phyloP scores from a whole-genome alignment of 2,329 filamentous ascomycete genomes.

The Cladophialophora exuberans region DNA sequence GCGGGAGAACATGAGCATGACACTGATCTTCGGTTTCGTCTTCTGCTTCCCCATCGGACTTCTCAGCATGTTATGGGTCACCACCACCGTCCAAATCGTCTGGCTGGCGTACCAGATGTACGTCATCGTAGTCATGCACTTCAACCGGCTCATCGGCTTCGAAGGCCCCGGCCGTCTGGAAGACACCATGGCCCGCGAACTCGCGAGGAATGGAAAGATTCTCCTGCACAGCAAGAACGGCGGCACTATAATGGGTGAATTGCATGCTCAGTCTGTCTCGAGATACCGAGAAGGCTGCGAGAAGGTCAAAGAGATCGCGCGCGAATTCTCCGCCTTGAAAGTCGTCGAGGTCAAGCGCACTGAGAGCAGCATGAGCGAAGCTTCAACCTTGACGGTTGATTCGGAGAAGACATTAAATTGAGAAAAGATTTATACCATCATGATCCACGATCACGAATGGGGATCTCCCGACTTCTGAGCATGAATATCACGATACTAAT shows the following conservation, averaged over 20 bases:
- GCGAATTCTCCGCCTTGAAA: not conserved
- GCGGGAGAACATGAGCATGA: not conserved
- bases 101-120: conserved; percentile 2
- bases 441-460: no score
- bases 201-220: not conserved
- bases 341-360: conserved; percentile 1
- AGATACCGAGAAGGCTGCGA: not conserved
- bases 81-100: not conserved
- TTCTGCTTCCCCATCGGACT: not conserved
- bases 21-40: not conserved
- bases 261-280: not conserved
- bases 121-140: conserved; percentile 1
- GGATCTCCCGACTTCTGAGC: no score
- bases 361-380: not conserved
- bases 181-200: not conserved
- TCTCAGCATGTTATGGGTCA: not conserved
- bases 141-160: not conserved
- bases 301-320: conserved; percentile 4
- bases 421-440: no score
- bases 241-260: not conserved
- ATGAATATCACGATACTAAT: no score
- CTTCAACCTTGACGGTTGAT: not conserved
- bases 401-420: not conserved
- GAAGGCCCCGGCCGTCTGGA: not conserved
- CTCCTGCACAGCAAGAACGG: conserved; percentile 1